Evolutionary conservation across 352 stramenopile species (phyloP).

Genomic region (Pythium sp.): DNA sequence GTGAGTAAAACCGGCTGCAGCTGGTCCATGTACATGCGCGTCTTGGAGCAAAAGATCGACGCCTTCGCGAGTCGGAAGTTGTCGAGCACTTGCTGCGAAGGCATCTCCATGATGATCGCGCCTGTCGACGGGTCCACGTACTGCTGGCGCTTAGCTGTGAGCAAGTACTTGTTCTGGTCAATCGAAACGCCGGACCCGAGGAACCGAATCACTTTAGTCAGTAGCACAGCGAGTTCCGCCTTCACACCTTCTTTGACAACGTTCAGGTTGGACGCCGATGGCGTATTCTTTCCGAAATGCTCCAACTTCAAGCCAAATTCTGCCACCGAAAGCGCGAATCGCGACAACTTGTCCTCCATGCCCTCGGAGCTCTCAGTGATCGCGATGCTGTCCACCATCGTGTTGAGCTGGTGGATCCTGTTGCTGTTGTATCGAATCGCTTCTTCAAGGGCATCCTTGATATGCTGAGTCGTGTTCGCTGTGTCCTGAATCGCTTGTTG

Average conservation of each 20-base stretch:
- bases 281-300: conserved; percentile 34
- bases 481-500: conserved; percentile 31
- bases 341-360: conserved; percentile 58
- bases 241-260: conserved; percentile 22
- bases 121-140: conserved; percentile 34
- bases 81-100: conserved; percentile 45
- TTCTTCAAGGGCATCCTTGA: conserved; percentile 37
- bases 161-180: conserved; percentile 64
- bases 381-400: conserved; percentile 56
- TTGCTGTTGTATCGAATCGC: conserved; percentile 50
- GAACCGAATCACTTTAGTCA: conserved; percentile 59
- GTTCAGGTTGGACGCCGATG: not conserved
- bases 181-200: conserved; percentile 51
- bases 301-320: conserved; percentile 58
- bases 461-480: conserved; percentile 21
- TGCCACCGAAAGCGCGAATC: conserved; percentile 43
- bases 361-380: conserved; percentile 52
- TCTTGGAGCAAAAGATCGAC: conserved; percentile 35
- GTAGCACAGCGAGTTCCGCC: conserved; percentile 37
- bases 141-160: conserved; percentile 31
- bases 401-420: conserved; percentile 65
- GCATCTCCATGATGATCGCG: conserved; percentile 39
- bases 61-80: conserved; percentile 47
- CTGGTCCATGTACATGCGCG: conserved; percentile 44
- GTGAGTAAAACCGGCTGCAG: conserved; percentile 37